Conservation (phyloP, 495 filamentous ascomycete genomes). For the Penicillium taxi region DNA sequence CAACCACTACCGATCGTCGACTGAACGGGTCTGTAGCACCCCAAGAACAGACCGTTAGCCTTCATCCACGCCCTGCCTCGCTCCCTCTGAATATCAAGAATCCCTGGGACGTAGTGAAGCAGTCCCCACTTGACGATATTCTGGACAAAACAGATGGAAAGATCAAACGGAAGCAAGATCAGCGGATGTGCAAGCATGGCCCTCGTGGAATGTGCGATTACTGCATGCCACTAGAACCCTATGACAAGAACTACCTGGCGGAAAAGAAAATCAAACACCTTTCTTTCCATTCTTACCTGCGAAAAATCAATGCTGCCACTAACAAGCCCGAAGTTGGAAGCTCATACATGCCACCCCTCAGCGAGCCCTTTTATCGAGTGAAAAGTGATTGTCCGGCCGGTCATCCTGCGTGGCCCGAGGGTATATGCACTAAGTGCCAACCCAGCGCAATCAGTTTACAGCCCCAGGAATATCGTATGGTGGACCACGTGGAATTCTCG, state of each 20-base stretch:
- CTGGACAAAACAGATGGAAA: constrained; percentile 91
- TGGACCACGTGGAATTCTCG: constrained; percentile 96
- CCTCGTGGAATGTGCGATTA: constrained; percentile 99
- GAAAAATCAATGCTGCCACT: constrained; percentile 89
- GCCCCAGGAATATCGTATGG: constrained; percentile 91
- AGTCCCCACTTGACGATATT: constrained; percentile 75
- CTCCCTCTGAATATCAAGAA: constrained; percentile 63
- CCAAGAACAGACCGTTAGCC: constrained; percentile 56
- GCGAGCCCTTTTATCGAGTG: constrained; percentile 89
- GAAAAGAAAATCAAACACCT: constrained; percentile 98
- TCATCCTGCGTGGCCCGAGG: constrained; percentile 87
- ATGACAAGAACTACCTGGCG: constrained; percentile 72
- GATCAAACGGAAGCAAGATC: constrained; percentile 67
- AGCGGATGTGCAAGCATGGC: constrained; percentile 90
- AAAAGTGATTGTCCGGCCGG: constrained; percentile 83
- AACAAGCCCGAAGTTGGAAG: constrained; percentile 87
- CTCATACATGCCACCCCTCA: constrained; percentile 93
- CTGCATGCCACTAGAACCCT: constrained; percentile 96
- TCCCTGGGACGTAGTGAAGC: constrained; percentile 85
- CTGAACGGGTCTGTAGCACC: constrained; percentile 75
- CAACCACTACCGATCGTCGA: constrained; percentile 39
- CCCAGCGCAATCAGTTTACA: constrained; percentile 95
- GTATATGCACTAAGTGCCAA: constrained; percentile 99
- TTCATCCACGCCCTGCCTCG: constrained; percentile 50
- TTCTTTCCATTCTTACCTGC: constrained; percentile 89